Conservation (phyloP, 2,329 filamentous ascomycete species). For the Pyrenophora graminea region DNA sequence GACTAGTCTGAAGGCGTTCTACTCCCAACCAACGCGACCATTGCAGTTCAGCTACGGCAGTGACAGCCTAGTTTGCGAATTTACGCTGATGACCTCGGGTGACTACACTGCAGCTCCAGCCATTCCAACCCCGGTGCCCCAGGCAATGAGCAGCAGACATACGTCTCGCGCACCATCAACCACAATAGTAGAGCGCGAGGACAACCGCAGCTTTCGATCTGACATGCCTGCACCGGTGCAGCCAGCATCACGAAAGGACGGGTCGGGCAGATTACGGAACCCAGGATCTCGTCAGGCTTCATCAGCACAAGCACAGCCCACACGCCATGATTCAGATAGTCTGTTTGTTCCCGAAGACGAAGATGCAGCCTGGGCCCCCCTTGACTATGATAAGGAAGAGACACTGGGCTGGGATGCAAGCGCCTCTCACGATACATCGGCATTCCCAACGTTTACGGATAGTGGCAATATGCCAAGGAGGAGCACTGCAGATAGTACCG, state of each 20-base stretch:
- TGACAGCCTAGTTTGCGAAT: constrained; percentile 72
- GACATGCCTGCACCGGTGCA: constrained; percentile 51
- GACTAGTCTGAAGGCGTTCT: constrained; percentile 68
- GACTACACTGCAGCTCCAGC: constrained; percentile 55
- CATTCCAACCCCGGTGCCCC: constrained; percentile 19
- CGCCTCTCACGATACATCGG: constrained; percentile 52
- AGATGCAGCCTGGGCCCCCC: constrained; percentile 75
- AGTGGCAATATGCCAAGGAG: constrained; percentile 37
- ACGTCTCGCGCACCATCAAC: constrained; percentile 34
- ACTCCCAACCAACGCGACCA: constrained; percentile 72
- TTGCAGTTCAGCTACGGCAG: constrained; percentile 73
- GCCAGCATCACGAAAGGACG: constrained; percentile 36
- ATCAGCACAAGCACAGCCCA: constrained; percentile 17
- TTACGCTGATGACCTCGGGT: constrained; percentile 81
- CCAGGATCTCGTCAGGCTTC: constrained; percentile 35
- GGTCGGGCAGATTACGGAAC: constrained; percentile 32
- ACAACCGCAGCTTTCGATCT: constrained; percentile 30
- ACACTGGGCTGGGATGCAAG: constrained; percentile 76
- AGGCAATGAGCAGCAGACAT: constrained; percentile 35
- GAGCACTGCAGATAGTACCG: constrained; percentile 32
- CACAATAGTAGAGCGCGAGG: constrained; percentile 21
- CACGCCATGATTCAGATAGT: constrained; percentile 65
- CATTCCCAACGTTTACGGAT: constrained; percentile 53
- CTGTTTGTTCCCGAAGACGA: constrained; percentile 71
- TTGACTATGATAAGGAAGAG: constrained; percentile 67